A percentile compares a stretch with the other conserved stretches of the same genome.
Conservation (phyloP, 176 grass and related monocot genomes). For the Oryza meyeriana region DNA sequence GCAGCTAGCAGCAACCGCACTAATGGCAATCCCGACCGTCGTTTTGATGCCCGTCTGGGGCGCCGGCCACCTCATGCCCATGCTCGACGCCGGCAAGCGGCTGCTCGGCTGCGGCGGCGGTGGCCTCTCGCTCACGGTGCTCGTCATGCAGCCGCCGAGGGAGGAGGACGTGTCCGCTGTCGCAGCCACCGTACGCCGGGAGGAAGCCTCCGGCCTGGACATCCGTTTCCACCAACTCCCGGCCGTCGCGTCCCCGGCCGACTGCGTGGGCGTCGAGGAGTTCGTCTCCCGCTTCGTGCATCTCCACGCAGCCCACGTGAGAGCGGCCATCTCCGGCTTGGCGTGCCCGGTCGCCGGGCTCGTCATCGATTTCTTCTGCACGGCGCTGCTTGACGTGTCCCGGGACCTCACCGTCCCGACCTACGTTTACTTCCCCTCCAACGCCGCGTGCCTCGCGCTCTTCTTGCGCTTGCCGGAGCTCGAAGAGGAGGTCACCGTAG, state of each 20-base stretch:
- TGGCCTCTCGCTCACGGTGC: not conserved
- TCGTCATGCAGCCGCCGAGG: slow-evolving; percentile 18
- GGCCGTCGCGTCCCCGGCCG: not conserved
- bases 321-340: not conserved
- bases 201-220: not conserved
- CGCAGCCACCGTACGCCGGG: not conserved
- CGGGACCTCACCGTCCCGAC: slow-evolving; percentile 37
- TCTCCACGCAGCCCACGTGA: slow-evolving; percentile 17
- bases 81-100: slow-evolving; percentile 7
- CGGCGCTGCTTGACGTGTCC: slow-evolving; percentile 38
- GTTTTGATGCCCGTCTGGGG: slow-evolving; percentile 24
- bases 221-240: slow-evolving; percentile 31
- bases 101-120: not conserved
- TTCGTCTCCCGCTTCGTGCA: slow-evolving; percentile 36
- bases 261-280: slow-evolving; percentile 22
- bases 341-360: slow-evolving; percentile 7
- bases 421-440: slow-evolving; percentile 38
- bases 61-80: slow-evolving; percentile 27
- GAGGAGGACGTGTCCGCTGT: not conserved
- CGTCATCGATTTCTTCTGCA: slow-evolving; percentile 47
- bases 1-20: not conserved
- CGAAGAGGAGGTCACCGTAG: slow-evolving; percentile 15
- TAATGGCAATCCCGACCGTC: slow-evolving; percentile 5
- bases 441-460: slow-evolving; percentile 6
- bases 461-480: slow-evolving; percentile 32